Evolutionary conservation across 2,329 filamentous ascomycete genomes (phyloP), one percentile per base, ranked within the genome.

Genomic region (Coniella vitis): DNA sequence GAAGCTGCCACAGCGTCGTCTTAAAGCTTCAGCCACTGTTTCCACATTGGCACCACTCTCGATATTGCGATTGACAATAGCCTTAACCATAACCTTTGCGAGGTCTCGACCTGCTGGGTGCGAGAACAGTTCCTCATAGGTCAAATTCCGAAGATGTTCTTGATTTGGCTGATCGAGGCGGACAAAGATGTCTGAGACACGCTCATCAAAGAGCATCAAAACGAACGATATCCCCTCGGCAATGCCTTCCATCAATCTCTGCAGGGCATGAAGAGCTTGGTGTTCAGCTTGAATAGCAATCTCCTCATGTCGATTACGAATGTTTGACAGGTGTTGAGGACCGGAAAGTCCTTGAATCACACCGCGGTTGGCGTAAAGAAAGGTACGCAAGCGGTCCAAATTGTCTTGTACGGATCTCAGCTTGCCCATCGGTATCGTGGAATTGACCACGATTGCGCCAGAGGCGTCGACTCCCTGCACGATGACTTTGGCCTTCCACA

Each of bases 211-310:
- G 1, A 98, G 75, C 62, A 96, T 93, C 19, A 91, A 76, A 4
- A 96, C 89, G 59, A 98, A 98, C 0, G 91, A 95, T 45, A 98
- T 95, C 4, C 93, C 93, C 65, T 98, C 93, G 7, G 93, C 90
- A 35, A 96, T 93, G 64, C 89, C 89, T 47, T 85, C 84, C 65
- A 96, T 88, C 20, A 98, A 74, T 55, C 86, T 83, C 54, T 95
- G 81, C 42, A 98, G 72, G 2, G 89, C 89, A 61, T 93, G 86
- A 55, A 98, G 76, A 10, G 90, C 90, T 58, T 94, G 87, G 63
- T 98, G 91, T 65, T 98, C 93, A 13, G 89, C 91, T 64, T 96
- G 91, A 19, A 95, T 74, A 1, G 90, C 88, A 41, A 95, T 80
- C 65, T 97, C 91, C 59, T 96, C 93, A 62, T 95, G 87, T 55